A percentile compares a stretch with the other conserved stretches of the same genome.
Conservation (phyloP, 2,329 filamentous ascomycete species). For the Beauveria sp. region DNA sequence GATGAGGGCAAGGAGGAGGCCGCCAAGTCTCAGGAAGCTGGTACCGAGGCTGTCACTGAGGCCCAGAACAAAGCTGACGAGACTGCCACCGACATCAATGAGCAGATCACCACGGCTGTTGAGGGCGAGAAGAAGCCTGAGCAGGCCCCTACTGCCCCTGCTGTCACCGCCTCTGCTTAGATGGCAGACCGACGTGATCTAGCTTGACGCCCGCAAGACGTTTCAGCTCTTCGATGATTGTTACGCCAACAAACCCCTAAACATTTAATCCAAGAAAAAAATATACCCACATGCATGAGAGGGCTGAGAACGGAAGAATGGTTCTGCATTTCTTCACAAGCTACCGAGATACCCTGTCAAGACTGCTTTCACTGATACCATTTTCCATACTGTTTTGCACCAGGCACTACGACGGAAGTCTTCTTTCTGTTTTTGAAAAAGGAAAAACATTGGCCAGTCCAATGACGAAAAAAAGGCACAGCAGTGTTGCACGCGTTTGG, state of each 20-base stretch:
- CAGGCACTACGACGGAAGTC: slow-evolving; percentile 12
- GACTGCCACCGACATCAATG: slow-evolving; percentile 26
- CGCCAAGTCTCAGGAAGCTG: slow-evolving; percentile 28
- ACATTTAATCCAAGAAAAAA: slow-evolving; percentile 17
- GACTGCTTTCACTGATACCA: slow-evolving; percentile 40
- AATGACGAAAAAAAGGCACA: slow-evolving; percentile 17
- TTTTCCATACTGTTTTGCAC: slow-evolving; percentile 26
- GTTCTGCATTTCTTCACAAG: slow-evolving; percentile 47
- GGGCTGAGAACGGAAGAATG: slow-evolving; percentile 40
- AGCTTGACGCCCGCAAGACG: slow-evolving; percentile 5
- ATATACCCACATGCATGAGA: slow-evolving; percentile 23
- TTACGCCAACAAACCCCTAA: slow-evolving; percentile 17
- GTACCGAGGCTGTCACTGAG: slow-evolving; percentile 23
- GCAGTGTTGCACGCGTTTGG: slow-evolving; percentile 12
- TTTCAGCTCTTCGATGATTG: slow-evolving; percentile 5
- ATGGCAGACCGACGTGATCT: slow-evolving; percentile 19
- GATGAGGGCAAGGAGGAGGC: slow-evolving; percentile 27
- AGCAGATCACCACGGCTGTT: slow-evolving; percentile 17
- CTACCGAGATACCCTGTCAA: slow-evolving; percentile 48
- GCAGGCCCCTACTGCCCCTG: slow-evolving; percentile 35
- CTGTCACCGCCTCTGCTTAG: slow-evolving; percentile 46
- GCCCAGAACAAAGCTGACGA: slow-evolving; percentile 27
- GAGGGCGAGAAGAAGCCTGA: slow-evolving; percentile 25
- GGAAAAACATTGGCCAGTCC: slow-evolving; percentile 10
- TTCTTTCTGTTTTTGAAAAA: slow-evolving; percentile 7